These are phyloP conservation scores for Neofusicoccum kwambonambiense DNA, from an alignment of 2,329 filamentous ascomycete genomes.

Conservation along the genomic window DNA sequence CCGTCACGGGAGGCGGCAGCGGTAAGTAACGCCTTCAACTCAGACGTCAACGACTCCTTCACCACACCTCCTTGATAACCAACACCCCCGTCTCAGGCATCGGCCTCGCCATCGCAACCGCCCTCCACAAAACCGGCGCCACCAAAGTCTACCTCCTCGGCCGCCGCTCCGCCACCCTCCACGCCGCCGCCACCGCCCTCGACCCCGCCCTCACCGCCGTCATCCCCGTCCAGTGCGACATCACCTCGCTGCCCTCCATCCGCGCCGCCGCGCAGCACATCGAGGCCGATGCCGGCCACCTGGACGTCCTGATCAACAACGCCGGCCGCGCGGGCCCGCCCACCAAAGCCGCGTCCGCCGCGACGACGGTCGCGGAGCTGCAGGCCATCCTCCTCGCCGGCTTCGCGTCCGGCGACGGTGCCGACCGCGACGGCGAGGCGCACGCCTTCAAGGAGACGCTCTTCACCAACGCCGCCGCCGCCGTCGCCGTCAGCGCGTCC, in stretches of 20 bases:
- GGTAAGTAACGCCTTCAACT: slow-evolving; percentile 29
- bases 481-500: slow-evolving; percentile 44
- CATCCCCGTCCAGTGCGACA: slow-evolving; percentile 44
- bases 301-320: slow-evolving; percentile 50
- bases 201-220: slow-evolving; percentile 29
- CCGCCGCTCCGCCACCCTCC: slow-evolving; percentile 41
- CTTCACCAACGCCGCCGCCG: slow-evolving; percentile 42
- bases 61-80: too few species aligned
- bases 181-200: slow-evolving; percentile 39
- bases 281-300: slow-evolving; percentile 43
- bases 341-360: slow-evolving; percentile 41
- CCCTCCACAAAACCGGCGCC: slow-evolving; percentile 42
- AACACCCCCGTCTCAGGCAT: slow-evolving; percentile 28
- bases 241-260: slow-evolving; percentile 42
- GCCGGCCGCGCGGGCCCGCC: slow-evolving; percentile 41
- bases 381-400: slow-evolving; percentile 40
- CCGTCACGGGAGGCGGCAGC: slow-evolving; percentile 42
- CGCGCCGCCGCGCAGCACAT: slow-evolving; percentile 43
- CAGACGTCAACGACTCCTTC: slow-evolving; percentile 24
- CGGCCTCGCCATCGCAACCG: slow-evolving; percentile 40
- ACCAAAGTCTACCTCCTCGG: slow-evolving; percentile 48
- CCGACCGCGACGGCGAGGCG: slow-evolving; percentile 23
- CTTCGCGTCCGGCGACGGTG: not conserved
- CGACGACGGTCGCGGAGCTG: slow-evolving; percentile 43
- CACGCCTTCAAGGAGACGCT: not conserved